Percentiles rank a stretch among this genome's conserved stretches.
Conservation (phyloP, 495 filamentous ascomycete genomes). For the Aspergillus sparsus region DNA sequence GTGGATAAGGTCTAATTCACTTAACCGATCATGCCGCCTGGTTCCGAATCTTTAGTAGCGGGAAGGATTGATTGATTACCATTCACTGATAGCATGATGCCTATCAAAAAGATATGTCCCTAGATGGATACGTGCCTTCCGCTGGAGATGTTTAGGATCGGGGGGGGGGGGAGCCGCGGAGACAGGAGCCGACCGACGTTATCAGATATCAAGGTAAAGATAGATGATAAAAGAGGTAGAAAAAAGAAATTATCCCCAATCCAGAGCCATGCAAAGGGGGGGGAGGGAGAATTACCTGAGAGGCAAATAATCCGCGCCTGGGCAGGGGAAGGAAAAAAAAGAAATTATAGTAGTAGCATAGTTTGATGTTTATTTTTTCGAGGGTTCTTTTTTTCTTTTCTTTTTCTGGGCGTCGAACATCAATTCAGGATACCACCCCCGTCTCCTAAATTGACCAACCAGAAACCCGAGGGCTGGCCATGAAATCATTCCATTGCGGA, state of each 20-base stretch:
- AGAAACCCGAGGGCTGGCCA: neutral
- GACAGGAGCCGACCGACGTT: neutral
- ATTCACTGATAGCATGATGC: neutral
- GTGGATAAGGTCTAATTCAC: neutral
- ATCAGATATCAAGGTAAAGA: neutral
- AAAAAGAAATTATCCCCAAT: neutral
- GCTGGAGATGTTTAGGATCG: neutral
- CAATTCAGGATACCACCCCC: neutral
- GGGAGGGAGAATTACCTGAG: neutral
- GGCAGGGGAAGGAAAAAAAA: neutral
- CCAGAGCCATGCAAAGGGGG: neutral
- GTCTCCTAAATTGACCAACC: neutral
- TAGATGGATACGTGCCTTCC: neutral
- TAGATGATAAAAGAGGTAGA: slow-evolving; percentile 1
- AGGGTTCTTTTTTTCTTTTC: no score
- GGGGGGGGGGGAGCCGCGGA: neutral
- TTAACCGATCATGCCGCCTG: slow-evolving; percentile 8
- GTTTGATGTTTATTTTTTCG: no score
- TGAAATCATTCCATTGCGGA: slow-evolving; percentile 12
- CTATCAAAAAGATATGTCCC: neutral
- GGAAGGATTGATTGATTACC: neutral
- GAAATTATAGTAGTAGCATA: neutral
- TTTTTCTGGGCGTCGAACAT: neutral
- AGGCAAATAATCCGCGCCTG: neutral
- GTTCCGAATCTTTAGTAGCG: neutral